Evolutionary conservation across 1,139 yeast genomes (phyloP).

Genomic region (Hemisphaericaspora subhashii): DNA sequence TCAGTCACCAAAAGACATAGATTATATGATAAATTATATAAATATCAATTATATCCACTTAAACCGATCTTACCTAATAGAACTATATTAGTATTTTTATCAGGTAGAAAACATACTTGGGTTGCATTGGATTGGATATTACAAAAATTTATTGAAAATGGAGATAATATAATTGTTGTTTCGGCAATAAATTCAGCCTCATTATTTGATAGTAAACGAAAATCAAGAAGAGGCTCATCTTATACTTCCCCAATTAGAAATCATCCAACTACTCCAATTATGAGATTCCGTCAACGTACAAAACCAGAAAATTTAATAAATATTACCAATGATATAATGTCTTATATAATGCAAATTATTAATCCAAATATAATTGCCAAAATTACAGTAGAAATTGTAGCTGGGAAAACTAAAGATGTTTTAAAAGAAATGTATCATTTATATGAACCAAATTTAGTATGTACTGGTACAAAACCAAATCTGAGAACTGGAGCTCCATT

Average conservation of each 20-base stretch:
- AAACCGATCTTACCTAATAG: conserved; percentile 51
- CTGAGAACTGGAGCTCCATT: conserved; percentile 49
- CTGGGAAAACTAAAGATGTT: conserved; percentile 58
- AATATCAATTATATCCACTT: conserved; percentile 28
- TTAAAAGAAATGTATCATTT: conserved; percentile 61
- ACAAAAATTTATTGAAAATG: conserved; percentile 51
- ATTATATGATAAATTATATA: conserved; percentile 39
- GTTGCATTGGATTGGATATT: conserved; percentile 73
- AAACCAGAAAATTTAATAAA: conserved; percentile 35
- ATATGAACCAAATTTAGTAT: conserved; percentile 64
- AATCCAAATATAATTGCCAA: conserved; percentile 53
- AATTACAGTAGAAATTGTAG: conserved; percentile 61
- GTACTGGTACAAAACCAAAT: conserved; percentile 59
- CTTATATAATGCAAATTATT: conserved; percentile 47
- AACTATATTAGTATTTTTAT: conserved; percentile 60
- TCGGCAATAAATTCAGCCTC: conserved; percentile 30
- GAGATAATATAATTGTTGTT: conserved; percentile 64
- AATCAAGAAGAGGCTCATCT: conserved; percentile 7
- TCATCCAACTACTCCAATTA: conserved; percentile 26
- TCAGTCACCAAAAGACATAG: conserved; percentile 48
- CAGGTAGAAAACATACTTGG: conserved; percentile 78
- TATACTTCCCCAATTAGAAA: conserved; percentile 25
- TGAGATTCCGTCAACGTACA: conserved; percentile 33
- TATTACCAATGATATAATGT: conserved; percentile 44
- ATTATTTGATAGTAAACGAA: conserved; percentile 5